phyloP scores from a whole-genome alignment of 2,329 filamentous ascomycete genomes.

The Leptographium radiaticola region DNA sequence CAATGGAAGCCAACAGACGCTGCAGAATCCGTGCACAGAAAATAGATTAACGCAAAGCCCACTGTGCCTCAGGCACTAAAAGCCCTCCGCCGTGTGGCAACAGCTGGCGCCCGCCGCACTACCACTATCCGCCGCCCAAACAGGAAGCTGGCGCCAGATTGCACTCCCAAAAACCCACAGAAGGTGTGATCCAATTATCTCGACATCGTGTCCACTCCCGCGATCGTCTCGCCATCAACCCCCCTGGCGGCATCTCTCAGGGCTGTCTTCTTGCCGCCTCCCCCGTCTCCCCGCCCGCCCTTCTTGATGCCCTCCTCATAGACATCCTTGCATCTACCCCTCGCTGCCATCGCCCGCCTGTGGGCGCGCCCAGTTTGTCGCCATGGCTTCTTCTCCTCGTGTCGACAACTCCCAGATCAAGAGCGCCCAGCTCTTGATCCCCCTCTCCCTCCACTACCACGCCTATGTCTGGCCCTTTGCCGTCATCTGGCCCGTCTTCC shows the following conservation, averaged over 20 bases:
- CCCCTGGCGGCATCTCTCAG: neutral
- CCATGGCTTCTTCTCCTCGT: conserved; percentile 37
- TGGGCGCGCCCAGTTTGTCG: neutral
- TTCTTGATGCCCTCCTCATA: neutral
- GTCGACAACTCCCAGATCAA: conserved; percentile 87
- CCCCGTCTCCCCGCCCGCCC: neutral
- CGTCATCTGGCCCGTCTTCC: conserved; percentile 83
- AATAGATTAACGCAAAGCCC: neutral
- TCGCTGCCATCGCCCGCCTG: neutral
- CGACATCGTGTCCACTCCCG: neutral
- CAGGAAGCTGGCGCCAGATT: conserved; percentile 4
- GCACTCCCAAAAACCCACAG: neutral
- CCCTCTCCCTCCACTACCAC: conserved; percentile 68
- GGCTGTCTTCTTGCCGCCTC: neutral
- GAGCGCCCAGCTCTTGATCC: conserved; percentile 76
- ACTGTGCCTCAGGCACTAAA: neutral
- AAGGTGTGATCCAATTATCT: neutral
- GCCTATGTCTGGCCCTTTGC: conserved; percentile 88
- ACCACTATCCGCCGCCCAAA: neutral
- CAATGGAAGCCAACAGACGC: too few relatives aligned
- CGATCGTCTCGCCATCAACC: neutral
- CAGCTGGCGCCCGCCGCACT: neutral
- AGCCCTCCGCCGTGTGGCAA: neutral
- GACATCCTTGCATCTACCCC: neutral
- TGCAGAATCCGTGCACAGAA: too few relatives aligned